Evolutionary conservation across 2,329 filamentous ascomycete genomes (phyloP).

Genomic region (Nemania sp.): DNA sequence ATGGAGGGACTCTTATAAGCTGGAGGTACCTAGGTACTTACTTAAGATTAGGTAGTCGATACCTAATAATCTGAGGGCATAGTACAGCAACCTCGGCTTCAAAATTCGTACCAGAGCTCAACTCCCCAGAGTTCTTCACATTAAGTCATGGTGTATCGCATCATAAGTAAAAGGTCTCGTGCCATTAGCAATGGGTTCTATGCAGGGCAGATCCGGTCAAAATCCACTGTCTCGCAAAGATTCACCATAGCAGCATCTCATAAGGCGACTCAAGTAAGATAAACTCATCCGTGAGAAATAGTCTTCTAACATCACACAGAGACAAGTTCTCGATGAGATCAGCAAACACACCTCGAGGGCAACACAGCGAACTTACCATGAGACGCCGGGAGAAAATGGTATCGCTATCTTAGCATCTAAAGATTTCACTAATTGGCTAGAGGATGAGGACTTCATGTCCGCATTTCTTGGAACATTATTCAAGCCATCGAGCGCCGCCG

Average conservation of each 20-base stretch:
- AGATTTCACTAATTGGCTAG: conserved; percentile 52
- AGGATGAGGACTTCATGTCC: conserved; percentile 49
- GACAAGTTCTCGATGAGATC: conserved; percentile 18
- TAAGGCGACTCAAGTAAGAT: conserved; percentile 31
- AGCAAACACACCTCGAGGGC: neutral
- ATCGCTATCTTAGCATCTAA: conserved; percentile 57
- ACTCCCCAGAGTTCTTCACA: neutral
- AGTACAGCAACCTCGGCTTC: neutral
- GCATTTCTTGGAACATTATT: conserved; percentile 38
- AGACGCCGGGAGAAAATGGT: conserved; percentile 39
- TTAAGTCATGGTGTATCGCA: conserved; percentile 31
- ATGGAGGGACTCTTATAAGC: no score
- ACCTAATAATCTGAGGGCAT: no score
- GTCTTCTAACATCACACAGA: conserved; percentile 21
- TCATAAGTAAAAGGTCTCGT: conserved; percentile 19
- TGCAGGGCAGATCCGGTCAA: conserved; percentile 11
- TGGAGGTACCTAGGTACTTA: no score
- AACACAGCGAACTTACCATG: neutral
- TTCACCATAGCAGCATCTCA: conserved; percentile 32
- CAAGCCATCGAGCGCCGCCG: conserved; percentile 1
- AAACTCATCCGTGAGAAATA: neutral
- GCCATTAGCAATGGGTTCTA: conserved; percentile 4
- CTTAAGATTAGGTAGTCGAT: no score
- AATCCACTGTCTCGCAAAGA: conserved; percentile 21
- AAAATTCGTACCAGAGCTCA: neutral